These are phyloP conservation scores for Neofusicoccum laricinum DNA, from an alignment of 2,329 filamentous ascomycete genomes.

Conservation along the genomic window DNA sequence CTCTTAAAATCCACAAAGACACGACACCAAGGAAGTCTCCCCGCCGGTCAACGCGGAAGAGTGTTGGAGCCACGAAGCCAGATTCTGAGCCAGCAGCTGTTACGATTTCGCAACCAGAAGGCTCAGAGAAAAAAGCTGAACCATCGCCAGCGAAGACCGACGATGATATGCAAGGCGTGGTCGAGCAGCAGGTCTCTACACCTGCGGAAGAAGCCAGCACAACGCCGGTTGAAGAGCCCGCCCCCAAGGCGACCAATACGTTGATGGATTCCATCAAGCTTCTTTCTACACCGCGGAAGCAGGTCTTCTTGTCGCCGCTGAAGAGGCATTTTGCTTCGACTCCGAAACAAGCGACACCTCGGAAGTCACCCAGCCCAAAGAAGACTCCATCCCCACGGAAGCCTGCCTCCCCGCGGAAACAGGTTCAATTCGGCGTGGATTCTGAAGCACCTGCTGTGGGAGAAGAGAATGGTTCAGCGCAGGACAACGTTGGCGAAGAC, in stretches of 20 bases:
- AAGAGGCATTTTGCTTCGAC: slow-evolving; percentile 29
- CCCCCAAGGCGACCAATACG: slow-evolving; percentile 28
- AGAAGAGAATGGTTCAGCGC: slow-evolving; percentile 44
- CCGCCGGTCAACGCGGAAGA: slow-evolving; percentile 27
- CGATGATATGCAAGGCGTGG: neutral
- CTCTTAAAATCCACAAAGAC: slow-evolving; percentile 23
- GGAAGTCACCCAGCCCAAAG: slow-evolving; percentile 39
- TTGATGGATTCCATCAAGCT: slow-evolving; percentile 46
- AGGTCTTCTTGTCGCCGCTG: slow-evolving; percentile 41
- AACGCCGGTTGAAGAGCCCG: neutral
- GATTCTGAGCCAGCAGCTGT: slow-evolving; percentile 18
- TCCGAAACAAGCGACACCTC: slow-evolving; percentile 30
- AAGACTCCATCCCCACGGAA: slow-evolving; percentile 38
- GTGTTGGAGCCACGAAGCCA: slow-evolving; percentile 8
- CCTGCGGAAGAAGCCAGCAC: neutral
- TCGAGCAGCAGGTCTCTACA: neutral
- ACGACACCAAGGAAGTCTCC: slow-evolving; percentile 25
- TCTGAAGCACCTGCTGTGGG: slow-evolving; percentile 33
- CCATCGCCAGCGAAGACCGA: neutral
- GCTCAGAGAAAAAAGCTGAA: neutral
- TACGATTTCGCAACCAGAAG: neutral
- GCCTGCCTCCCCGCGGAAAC: slow-evolving; percentile 24
- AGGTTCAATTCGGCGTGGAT: slow-evolving; percentile 26
- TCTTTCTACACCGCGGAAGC: slow-evolving; percentile 49
- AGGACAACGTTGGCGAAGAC: slow-evolving; percentile 32